These are phyloP conservation scores for Mycena alexandri DNA, from an alignment of 768 basidiomycete genomes.

Conservation along the genomic window DNA sequence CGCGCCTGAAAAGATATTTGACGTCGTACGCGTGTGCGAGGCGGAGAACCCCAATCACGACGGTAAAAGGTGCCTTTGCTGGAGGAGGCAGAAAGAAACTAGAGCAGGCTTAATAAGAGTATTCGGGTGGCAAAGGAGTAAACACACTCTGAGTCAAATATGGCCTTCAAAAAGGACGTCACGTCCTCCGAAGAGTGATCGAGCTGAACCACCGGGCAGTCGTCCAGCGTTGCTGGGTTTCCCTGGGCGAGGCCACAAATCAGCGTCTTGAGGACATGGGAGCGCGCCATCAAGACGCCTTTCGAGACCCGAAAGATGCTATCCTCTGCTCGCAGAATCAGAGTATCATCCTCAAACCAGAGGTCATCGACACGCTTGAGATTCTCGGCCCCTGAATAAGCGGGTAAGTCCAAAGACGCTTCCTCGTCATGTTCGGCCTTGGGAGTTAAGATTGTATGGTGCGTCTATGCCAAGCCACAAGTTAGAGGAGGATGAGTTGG, in stretches of 20 bases:
- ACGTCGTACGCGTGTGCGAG: slow-evolving; percentile 14
- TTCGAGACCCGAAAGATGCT: slow-evolving; percentile 16
- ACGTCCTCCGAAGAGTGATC: neutral
- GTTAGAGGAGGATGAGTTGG: no score
- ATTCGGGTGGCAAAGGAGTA: neutral
- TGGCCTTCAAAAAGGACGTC: slow-evolving; percentile 2
- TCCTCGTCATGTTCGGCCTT: no score
- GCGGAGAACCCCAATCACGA: slow-evolving; percentile 1
- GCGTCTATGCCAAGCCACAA: no score
- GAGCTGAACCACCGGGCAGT: slow-evolving; percentile 1
- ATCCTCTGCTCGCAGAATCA: slow-evolving; percentile 4
- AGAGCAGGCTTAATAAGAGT: neutral
- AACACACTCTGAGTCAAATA: slow-evolving; percentile 20
- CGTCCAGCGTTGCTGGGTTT: neutral
- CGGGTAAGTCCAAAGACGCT: no score
- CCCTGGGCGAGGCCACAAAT: neutral
- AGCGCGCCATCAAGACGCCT: slow-evolving; percentile 6
- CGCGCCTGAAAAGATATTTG: slow-evolving; percentile 4
- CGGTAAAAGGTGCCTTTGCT: neutral
- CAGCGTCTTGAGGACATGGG: slow-evolving; percentile 4
- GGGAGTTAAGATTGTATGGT: no score
- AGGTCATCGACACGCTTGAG: neutral
- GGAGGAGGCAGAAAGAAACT: slow-evolving; percentile 20
- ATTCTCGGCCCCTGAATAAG: no score
- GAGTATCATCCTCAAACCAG: slow-evolving; percentile 17